Evolutionary conservation across 768 basidiomycete species (phyloP).

Genomic region (Phylloporus scabripes): DNA sequence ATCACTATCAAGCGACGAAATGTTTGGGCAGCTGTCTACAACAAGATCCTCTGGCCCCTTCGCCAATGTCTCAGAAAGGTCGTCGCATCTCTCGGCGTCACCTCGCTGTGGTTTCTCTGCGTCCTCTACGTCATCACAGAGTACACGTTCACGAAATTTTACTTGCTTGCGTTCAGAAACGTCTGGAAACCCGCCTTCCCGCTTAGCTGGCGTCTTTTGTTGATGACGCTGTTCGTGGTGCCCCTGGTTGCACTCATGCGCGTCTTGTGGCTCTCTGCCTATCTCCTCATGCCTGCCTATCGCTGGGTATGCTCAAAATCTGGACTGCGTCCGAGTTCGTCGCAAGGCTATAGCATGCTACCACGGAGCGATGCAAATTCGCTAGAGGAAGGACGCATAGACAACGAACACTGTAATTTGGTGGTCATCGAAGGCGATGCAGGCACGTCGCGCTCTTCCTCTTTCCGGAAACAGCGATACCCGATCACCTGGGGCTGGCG

Average conservation of each 20-base stretch:
- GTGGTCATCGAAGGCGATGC: background rate
- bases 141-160: conserved; percentile 4
- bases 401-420: background rate
- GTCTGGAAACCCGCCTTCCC: conserved; percentile 21
- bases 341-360: conserved; percentile 9
- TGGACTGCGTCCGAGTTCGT: background rate
- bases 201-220: conserved; percentile 13
- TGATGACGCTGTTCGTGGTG: conserved; percentile 11
- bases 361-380: conserved; percentile 6
- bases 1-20: background rate
- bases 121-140: conserved; percentile 10
- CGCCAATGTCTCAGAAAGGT: background rate
- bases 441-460: background rate
- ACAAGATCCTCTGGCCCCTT: background rate
- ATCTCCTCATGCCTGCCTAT: background rate
- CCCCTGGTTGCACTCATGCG: conserved; percentile 13
- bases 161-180: background rate
- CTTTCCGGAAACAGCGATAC: background rate
- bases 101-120: background rate
- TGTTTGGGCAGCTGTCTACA: background rate
- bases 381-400: background rate
- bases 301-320: background rate
- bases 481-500: background rate
- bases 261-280: background rate
- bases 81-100: background rate